Conservation (phyloP, 495 filamentous ascomycete species). For the Annulohypoxylon maeteangense region DNA sequence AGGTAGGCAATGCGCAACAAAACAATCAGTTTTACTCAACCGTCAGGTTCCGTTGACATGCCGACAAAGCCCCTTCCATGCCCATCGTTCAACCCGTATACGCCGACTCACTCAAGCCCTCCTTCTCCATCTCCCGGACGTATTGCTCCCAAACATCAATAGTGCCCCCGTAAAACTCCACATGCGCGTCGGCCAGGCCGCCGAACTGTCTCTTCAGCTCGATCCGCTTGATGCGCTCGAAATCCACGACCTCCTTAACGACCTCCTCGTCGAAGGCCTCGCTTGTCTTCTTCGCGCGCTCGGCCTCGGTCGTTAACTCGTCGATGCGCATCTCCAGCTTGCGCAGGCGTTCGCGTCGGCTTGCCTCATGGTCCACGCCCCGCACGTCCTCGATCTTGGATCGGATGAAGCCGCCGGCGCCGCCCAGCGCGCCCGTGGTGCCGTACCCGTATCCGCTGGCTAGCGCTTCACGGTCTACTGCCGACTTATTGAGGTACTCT, state of each 20-base stretch:
- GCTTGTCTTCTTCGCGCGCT: conserved; percentile 80
- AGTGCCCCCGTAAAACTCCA: conserved; percentile 83
- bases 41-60: background rate
- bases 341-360: conserved; percentile 82
- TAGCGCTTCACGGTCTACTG: conserved; percentile 86
- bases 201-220: conserved; percentile 92
- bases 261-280: conserved; percentile 96
- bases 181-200: conserved; percentile 82
- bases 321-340: conserved; percentile 93
- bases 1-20: no score
- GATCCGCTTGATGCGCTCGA: conserved; percentile 93
- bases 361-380: conserved; percentile 95
- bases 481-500: conserved; percentile 92
- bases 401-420: conserved; percentile 88
- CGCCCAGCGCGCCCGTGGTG: conserved; percentile 64
- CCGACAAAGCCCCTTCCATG: background rate
- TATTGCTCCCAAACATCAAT: conserved; percentile 91
- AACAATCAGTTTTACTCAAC: no score
- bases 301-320: conserved; percentile 86
- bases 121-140: conserved; percentile 84
- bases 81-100: conserved; percentile 21
- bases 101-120: conserved; percentile 52
- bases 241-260: conserved; percentile 88
- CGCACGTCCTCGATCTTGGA: conserved; percentile 96
- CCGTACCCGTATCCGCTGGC: conserved; percentile 72